Conservation (phyloP, 2,329 filamentous ascomycete species). For the Stemphylium lycopersici region DNA sequence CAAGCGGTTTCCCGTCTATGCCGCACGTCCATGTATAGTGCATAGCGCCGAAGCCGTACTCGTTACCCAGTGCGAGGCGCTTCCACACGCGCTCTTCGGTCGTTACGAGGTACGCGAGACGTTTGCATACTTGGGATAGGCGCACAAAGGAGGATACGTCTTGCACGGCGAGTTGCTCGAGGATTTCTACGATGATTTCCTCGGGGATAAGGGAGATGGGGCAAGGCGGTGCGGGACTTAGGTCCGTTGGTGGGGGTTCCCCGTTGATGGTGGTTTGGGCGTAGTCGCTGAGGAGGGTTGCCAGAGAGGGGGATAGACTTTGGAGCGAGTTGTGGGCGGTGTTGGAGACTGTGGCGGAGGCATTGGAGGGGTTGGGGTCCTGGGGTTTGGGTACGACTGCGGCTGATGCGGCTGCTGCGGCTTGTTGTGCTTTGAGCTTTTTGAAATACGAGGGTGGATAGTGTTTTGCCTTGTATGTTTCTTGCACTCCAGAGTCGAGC, state of each 20-base stretch:
- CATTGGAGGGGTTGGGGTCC: constrained; percentile 56
- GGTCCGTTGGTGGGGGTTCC: constrained; percentile 71
- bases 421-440: constrained; percentile 24
- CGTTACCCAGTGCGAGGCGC: constrained; percentile 69
- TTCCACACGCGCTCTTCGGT: constrained; percentile 90
- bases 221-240: constrained; percentile 75
- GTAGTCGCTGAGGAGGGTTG: constrained; percentile 79
- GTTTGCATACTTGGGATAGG: constrained; percentile 81
- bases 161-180: constrained; percentile 71
- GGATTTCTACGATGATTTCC: constrained; percentile 82
- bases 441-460: constrained; percentile 69
- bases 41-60: constrained; percentile 84
- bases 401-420: constrained; percentile 40
- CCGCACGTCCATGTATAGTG: constrained; percentile 76
- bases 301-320: constrained; percentile 60
- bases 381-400: constrained; percentile 44
- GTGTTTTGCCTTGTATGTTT: constrained; percentile 87
- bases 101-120: constrained; percentile 80
- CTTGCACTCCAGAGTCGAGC: constrained; percentile 85
- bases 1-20: constrained; percentile 56
- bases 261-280: constrained; percentile 71
- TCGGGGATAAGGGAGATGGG: constrained; percentile 78
- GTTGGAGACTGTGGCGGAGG: constrained; percentile 58
- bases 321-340: constrained; percentile 64
- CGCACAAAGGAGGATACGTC: constrained; percentile 81